Base-by-base conservation (phyloP, 352 stramenopile species). In the Phytopythium oedochilum region DNA sequence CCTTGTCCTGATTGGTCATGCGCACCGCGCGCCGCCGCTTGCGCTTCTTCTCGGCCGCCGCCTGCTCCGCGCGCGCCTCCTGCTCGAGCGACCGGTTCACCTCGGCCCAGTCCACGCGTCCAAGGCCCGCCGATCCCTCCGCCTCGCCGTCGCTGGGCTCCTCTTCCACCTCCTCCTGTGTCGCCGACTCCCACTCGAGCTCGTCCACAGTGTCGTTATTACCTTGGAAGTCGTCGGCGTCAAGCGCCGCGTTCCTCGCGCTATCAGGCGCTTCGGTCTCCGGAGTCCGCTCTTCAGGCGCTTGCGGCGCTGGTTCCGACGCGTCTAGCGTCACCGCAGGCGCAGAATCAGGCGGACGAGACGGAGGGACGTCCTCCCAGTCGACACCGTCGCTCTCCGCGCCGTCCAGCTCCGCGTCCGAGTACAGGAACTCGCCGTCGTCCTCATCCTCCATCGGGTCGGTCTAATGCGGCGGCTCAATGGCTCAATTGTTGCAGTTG, bases 1-100 rank as follows among this genome's bases (percentile, higher is more conserved):
- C 51, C 50, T 89, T 91, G 53, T 93, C 80, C 18, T 69, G 59
- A 32, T 80, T 83, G 2, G 76, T 77, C 51, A 93, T 75, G 12
- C 83, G 75, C 10, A 73, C 56, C 8, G 63, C 53, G 7, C 63
- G 61, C 22, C 64, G 64, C 36, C 59, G 62, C 54, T 83, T 81
- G 25, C 68, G 63, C 49, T 68, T 65, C 36, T 61, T 52, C 5
- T 47, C 62, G 1, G 55, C 40, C 48, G 45, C 47, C 18, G 66
- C 32, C 32, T 61, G 39, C 25, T 71, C 67, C 8, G 40, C 60
- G 1, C 53, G 48, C 8, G 51, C 66, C 11, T 70, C 68, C 31
- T 64, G 48, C 26, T 59, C 59, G 44, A 92, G 58, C 32, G 71
- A 78, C 6, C 49, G 67, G 62, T 89, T 91, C 23, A 92, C 63